A percentile compares a stretch with the other conserved stretches of the same genome.
Conservation (phyloP, 441 rosid species). For the Gossypium trilobum region DNA sequence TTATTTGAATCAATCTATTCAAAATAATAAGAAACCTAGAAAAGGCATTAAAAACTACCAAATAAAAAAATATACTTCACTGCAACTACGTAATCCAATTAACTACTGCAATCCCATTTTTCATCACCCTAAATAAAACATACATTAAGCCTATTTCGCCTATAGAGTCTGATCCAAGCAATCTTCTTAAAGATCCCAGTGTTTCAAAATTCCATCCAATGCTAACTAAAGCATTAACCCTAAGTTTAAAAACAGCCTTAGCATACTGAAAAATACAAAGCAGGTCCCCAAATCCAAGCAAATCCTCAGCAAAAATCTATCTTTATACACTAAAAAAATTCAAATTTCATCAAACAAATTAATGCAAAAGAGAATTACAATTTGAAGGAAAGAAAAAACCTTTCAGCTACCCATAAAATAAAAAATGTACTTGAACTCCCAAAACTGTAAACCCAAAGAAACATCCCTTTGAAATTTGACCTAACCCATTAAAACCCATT, state of each 20-base stretch:
- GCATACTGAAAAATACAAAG: too few species aligned
- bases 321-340: not conserved
- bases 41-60: not conserved
- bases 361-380: not conserved
- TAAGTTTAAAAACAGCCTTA: not conserved
- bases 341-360: not conserved
- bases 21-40: not conserved
- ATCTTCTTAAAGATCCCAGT: not conserved
- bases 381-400: not conserved
- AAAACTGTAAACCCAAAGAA: too few species aligned
- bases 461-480: not conserved
- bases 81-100: not conserved
- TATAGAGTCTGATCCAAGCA: not conserved
- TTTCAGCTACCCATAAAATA: not conserved
- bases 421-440: too few species aligned
- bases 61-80: not conserved
- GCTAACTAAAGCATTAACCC: not conserved
- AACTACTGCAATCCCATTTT: not conserved
- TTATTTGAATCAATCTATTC: not conserved
- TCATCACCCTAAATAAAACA: not conserved
- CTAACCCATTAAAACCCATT: slow-evolving; percentile 1
- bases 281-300: too few species aligned
- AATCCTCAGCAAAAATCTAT: too few species aligned
- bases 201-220: not conserved
- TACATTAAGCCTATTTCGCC: not conserved